These are phyloP conservation scores for Vigna mungo DNA, from an alignment of 306 rosid genomes.

Conservation along the genomic window DNA sequence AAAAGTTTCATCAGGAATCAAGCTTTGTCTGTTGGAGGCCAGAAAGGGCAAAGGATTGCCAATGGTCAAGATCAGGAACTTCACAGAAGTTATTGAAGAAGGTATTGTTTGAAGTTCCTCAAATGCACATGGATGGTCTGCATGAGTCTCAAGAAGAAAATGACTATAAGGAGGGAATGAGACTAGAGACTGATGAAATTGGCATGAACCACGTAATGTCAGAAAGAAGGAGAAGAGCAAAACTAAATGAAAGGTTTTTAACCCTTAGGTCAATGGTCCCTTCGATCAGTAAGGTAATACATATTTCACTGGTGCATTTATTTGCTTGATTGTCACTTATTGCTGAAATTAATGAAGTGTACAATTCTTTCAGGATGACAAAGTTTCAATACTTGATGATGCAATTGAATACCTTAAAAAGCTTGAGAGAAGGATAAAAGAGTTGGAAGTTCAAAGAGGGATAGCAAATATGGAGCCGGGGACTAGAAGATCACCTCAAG, in stretches of 20 bases:
- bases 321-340: constrained; percentile 14
- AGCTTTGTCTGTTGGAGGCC: constrained; percentile 68
- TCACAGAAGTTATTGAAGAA: constrained; percentile 70
- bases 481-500: constrained; percentile 61
- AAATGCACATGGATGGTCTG: constrained; percentile 60
- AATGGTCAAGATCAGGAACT: constrained; percentile 52
- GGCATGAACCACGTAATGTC: constrained; percentile 69
- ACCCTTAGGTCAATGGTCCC: constrained; percentile 77
- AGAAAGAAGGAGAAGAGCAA: constrained; percentile 77
- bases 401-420: constrained; percentile 75
- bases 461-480: constrained; percentile 50
- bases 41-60: constrained; percentile 47
- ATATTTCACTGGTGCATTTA: constrained; percentile 13
- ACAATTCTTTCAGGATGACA: constrained; percentile 71
- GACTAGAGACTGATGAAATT: constrained; percentile 70
- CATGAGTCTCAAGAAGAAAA: constrained; percentile 65
- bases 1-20: constrained; percentile 56
- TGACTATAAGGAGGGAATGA: constrained; percentile 59
- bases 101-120: constrained; percentile 78
- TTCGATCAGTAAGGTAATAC: constrained; percentile 72
- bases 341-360: constrained; percentile 24
- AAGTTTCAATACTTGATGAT: constrained; percentile 79
- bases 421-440: constrained; percentile 77
- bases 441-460: constrained; percentile 60
- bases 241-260: constrained; percentile 73